phyloP scores from a whole-genome alignment of 2,329 filamentous ascomycete genomes.

The Didymella segeticola region DNA sequence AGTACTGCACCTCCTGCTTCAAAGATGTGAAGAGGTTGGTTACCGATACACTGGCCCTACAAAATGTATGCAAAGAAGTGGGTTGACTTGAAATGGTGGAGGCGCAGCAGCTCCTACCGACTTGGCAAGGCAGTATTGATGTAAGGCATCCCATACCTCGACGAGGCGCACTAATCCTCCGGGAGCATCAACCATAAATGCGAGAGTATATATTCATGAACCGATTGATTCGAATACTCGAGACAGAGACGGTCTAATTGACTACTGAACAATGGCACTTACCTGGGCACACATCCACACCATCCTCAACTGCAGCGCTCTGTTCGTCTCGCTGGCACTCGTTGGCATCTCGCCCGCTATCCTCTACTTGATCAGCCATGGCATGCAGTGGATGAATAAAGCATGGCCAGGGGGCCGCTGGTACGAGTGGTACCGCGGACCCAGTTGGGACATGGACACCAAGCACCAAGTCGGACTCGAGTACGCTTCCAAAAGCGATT shows the following conservation, averaged over 20 bases:
- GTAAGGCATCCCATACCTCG: conserved; percentile 1
- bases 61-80: neutral
- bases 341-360: conserved; percentile 6
- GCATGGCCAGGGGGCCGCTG: neutral
- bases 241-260: too few species aligned
- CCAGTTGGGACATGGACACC: conserved; percentile 3
- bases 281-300: conserved; percentile 1
- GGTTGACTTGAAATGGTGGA: neutral
- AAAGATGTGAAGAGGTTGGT: neutral
- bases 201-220: neutral
- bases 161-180: neutral
- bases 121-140: conserved; percentile 8
- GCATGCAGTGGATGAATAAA: conserved; percentile 4
- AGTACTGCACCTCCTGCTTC: neutral
- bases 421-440: conserved; percentile 16
- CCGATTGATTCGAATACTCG: too few species aligned
- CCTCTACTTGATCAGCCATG: conserved; percentile 11
- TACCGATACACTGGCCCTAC: neutral
- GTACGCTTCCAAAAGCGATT: conserved; percentile 5
- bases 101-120: conserved; percentile 2
- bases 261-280: conserved; percentile 8
- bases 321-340: conserved; percentile 11
- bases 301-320: conserved; percentile 4
- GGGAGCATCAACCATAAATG: neutral
- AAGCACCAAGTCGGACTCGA: neutral